phyloP scores from a whole-genome alignment of 1,284 basidiomycete genomes.

The Pseudozyma tsukubaensis region DNA sequence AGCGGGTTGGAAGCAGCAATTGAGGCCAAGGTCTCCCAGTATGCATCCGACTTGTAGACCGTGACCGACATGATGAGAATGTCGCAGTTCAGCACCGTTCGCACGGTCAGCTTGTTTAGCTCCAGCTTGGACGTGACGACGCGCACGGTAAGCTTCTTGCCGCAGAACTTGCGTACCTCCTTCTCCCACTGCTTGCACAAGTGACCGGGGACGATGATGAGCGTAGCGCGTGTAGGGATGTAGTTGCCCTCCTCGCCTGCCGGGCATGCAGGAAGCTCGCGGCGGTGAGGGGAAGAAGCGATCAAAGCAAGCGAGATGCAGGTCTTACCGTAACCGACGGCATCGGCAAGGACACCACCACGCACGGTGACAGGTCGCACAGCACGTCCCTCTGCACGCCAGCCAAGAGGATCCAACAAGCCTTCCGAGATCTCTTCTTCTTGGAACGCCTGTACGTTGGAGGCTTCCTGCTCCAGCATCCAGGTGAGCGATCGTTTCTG shows the following conservation, averaged over 20 bases:
- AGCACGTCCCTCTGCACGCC: slow-evolving; percentile 91
- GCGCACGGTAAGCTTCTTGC: slow-evolving; percentile 76
- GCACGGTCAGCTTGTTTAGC: slow-evolving; percentile 80
- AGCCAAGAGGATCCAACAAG: slow-evolving; percentile 83
- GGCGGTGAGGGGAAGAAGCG: slow-evolving; percentile 43
- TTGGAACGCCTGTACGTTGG: slow-evolving; percentile 75
- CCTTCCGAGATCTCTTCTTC: slow-evolving; percentile 96
- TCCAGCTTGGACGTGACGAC: slow-evolving; percentile 79
- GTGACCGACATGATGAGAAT: slow-evolving; percentile 88
- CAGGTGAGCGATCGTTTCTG: slow-evolving; percentile 89
- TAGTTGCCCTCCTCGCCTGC: slow-evolving; percentile 77
- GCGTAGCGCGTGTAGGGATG: slow-evolving; percentile 80
- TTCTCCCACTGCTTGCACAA: slow-evolving; percentile 88
- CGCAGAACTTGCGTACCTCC: slow-evolving; percentile 85
- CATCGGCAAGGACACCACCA: slow-evolving; percentile 92
- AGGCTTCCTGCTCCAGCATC: slow-evolving; percentile 85
- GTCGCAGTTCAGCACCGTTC: slow-evolving; percentile 82
- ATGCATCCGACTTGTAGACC: slow-evolving; percentile 75
- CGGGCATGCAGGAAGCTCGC: slow-evolving; percentile 70
- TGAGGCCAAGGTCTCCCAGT: slow-evolving; percentile 55
- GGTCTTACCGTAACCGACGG: slow-evolving; percentile 96
- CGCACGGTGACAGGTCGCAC: slow-evolving; percentile 80
- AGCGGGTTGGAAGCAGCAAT: slow-evolving; percentile 53
- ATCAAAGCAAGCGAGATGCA: slow-evolving; percentile 87
- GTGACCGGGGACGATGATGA: slow-evolving; percentile 89